These are phyloP conservation scores for Rasamsonia emersonii DNA, from an alignment of 2,329 filamentous ascomycete genomes.

Conservation along the genomic window DNA sequence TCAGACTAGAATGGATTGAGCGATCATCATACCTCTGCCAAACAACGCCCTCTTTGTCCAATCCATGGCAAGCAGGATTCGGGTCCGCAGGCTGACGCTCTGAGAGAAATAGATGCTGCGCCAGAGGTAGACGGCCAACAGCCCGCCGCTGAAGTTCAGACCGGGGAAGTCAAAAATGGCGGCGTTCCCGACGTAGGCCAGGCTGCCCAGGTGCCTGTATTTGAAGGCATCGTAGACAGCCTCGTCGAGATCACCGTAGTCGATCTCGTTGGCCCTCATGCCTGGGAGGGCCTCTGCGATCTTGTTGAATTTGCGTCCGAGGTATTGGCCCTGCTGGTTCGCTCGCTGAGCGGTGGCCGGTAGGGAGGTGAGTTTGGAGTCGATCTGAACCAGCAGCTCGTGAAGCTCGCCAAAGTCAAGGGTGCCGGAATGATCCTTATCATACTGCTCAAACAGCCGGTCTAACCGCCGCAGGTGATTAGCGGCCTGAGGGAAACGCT, in stretches of 20 bases:
- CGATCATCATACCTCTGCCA: constrained; percentile 66
- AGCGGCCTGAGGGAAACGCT: constrained; percentile 82
- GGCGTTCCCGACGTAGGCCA: constrained; percentile 94
- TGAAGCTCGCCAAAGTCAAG: constrained; percentile 88
- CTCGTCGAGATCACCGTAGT: constrained; percentile 84
- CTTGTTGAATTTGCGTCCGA: constrained; percentile 90
- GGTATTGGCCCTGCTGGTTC: constrained; percentile 89
- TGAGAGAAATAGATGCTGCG: constrained; percentile 94
- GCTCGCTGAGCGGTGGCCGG: constrained; percentile 94
- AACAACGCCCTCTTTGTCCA: constrained; percentile 97
- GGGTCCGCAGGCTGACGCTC: constrained; percentile 85
- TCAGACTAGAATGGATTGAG: constrained; percentile 1
- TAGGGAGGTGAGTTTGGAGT: constrained; percentile 85
- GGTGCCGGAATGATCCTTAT: constrained; percentile 85
- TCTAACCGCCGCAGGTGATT: constrained; percentile 83
- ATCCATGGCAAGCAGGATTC: constrained; percentile 88
- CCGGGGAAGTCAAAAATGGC: constrained; percentile 88
- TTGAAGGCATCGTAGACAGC: constrained; percentile 91
- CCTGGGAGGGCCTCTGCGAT: constrained; percentile 69
- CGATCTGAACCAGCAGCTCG: constrained; percentile 84
- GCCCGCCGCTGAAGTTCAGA: constrained; percentile 67
- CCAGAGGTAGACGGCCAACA: constrained; percentile 95
- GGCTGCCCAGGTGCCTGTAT: constrained; percentile 80
- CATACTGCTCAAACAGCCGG: constrained; percentile 82
- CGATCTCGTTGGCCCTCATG: constrained; percentile 67